Evolutionary conservation across 768 basidiomycete genomes (phyloP).

Genomic region (Amanita subjunquillea): DNA sequence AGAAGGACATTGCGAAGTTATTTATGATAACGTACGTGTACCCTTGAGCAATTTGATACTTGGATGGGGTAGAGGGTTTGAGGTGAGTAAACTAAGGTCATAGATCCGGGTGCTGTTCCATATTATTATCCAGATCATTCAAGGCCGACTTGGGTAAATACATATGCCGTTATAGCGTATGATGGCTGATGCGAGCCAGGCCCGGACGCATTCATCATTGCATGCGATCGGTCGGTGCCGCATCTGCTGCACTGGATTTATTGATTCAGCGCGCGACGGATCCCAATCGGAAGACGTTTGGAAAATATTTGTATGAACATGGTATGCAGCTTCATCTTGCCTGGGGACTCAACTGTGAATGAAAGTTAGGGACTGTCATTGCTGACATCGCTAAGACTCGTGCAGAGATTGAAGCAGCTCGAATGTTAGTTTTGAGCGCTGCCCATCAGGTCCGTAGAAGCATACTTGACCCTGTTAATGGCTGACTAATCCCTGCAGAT

Average conservation of each 20-base stretch:
- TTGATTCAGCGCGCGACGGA: conserved; percentile 93
- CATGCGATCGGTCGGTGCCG: conserved; percentile 93
- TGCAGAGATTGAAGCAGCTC: conserved; percentile 84
- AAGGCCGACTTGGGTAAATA: conserved; percentile 84
- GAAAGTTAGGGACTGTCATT: conserved; percentile 62
- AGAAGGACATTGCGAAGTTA: conserved; percentile 93
- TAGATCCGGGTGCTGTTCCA: neutral
- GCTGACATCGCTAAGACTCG: conserved; percentile 87
- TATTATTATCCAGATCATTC: conserved; percentile 52
- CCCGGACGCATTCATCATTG: conserved; percentile 97
- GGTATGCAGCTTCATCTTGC: conserved; percentile 32
- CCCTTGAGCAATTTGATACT: conserved; percentile 74
- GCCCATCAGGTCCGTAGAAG: conserved; percentile 56
- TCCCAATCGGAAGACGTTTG: conserved; percentile 85
- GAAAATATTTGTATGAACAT: conserved; percentile 84
- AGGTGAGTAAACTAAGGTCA: conserved; percentile 31
- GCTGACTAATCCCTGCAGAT: conserved; percentile 39
- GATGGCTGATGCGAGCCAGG: conserved; percentile 23
- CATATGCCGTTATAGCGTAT: neutral
- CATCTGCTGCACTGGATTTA: conserved; percentile 74
- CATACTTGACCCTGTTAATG: neutral
- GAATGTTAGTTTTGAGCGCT: conserved; percentile 86
- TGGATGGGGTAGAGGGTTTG: conserved; percentile 94
- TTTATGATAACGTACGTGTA: conserved; percentile 90
- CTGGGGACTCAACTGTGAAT: neutral